Conservation (phyloP, 2,329 filamentous ascomycete species). For the Colletotrichum brevisporum region DNA sequence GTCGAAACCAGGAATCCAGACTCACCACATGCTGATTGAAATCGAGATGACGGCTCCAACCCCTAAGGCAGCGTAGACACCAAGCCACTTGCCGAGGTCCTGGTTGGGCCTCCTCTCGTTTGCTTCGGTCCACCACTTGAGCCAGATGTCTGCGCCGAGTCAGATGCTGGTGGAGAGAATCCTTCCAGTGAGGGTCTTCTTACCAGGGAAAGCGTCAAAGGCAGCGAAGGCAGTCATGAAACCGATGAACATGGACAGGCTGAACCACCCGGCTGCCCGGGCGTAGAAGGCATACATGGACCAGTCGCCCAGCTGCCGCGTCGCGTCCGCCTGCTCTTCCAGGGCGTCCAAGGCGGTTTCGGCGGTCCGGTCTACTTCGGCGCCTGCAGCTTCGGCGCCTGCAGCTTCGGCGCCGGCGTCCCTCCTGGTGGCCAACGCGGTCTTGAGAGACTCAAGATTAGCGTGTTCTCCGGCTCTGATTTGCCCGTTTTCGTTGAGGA, state of each 20-base stretch:
- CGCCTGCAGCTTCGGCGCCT: background rate
- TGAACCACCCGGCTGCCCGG: constrained; percentile 46
- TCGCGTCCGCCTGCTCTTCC: constrained; percentile 31
- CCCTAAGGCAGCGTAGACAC: constrained; percentile 48
- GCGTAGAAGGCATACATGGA: constrained; percentile 45
- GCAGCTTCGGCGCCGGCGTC: background rate
- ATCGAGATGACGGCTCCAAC: constrained; percentile 27
- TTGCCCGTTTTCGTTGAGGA: constrained; percentile 22
- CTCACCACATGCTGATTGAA: constrained; percentile 30
- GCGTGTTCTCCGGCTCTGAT: background rate
- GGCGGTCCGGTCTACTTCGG: background rate
- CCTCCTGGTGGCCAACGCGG: rapidly evolving
- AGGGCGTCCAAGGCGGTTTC: constrained; percentile 5
- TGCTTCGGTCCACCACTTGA: constrained; percentile 63
- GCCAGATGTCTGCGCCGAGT: constrained; percentile 54
- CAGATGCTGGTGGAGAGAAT: background rate
- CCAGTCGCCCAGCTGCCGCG: constrained; percentile 36
- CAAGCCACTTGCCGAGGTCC: constrained; percentile 53
- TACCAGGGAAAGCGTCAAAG: constrained; percentile 46
- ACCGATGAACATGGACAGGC: constrained; percentile 41
- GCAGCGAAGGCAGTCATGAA: constrained; percentile 46
- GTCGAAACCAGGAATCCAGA: background rate
- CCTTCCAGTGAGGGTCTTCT: background rate
- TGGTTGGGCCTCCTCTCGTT: constrained; percentile 54
- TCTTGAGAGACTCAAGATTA: background rate